Conservation (phyloP, 2,329 filamentous ascomycete genomes). For the Fusarium piperis region DNA sequence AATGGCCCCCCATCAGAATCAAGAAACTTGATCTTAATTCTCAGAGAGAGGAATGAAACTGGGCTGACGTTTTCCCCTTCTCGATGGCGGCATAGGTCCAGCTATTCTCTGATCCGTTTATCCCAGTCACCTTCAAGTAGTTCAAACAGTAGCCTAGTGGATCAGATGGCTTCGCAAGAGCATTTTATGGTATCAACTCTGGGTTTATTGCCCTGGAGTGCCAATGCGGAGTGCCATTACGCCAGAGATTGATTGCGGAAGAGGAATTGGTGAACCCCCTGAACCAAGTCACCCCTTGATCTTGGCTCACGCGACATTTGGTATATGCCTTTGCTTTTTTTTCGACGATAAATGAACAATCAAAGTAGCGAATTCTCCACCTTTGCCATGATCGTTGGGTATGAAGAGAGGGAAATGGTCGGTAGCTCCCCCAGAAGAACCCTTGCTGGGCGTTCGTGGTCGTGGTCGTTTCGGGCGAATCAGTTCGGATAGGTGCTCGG, state of each 20-base stretch:
- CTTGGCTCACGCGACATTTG: background rate
- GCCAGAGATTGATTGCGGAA: background rate
- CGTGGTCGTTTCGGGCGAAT: background rate
- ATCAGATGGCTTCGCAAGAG: background rate
- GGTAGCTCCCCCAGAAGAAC: background rate
- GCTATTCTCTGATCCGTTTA: background rate
- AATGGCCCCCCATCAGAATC: background rate
- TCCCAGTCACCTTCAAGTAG: background rate
- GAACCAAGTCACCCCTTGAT: background rate
- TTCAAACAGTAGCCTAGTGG: background rate
- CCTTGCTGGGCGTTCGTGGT: background rate
- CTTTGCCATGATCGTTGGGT: background rate
- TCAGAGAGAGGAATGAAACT: background rate
- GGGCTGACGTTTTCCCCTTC: background rate
- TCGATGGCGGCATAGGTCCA: background rate
- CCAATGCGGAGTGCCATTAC: background rate
- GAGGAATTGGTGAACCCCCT: background rate
- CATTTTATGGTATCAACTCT: background rate
- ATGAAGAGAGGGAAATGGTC: background rate
- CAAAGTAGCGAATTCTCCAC: accelerated
- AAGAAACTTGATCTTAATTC: background rate
- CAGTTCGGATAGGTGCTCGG: background rate
- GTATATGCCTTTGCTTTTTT: accelerated
- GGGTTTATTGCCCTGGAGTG: background rate
- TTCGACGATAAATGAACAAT: background rate